Conservation (phyloP, 2,329 filamentous ascomycete species). For the Stenocarpella maydis region DNA sequence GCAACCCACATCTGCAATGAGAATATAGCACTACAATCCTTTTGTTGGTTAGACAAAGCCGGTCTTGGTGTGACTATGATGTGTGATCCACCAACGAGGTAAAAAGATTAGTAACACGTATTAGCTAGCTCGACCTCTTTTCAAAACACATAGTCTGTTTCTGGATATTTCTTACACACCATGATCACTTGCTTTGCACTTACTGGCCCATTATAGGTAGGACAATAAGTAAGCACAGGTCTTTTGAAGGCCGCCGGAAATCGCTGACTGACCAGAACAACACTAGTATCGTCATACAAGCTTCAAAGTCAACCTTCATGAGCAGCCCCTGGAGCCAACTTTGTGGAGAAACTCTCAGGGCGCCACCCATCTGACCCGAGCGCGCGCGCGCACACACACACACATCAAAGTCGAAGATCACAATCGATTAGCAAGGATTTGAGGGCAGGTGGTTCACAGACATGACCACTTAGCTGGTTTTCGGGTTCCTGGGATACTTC, state of each 20-base stretch:
- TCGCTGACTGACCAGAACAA: not conserved
- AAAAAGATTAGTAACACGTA: not conserved
- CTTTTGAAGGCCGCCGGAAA: not conserved
- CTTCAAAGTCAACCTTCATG: not conserved
- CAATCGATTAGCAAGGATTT: not conserved
- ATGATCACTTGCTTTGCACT: not conserved
- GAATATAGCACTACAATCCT: no score
- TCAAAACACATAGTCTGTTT: not conserved
- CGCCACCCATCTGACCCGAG: no score
- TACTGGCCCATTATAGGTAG: not conserved
- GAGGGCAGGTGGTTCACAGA: not conserved
- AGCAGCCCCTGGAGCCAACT: no score
- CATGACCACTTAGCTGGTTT: not conserved
- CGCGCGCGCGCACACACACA: no score
- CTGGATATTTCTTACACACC: slow-evolving; percentile 1
- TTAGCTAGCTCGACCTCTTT: not conserved
- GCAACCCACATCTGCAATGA: not conserved
- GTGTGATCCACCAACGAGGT: not conserved
- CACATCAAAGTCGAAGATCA: not conserved
- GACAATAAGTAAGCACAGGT: not conserved
- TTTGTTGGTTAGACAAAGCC: not conserved
- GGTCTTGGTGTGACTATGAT: not conserved
- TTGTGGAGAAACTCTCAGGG: not conserved
- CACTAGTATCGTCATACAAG: not conserved
- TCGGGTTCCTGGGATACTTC: not conserved